These are phyloP conservation scores for Filobasidium floriforme DNA, from an alignment of 768 basidiomycete species.

Conservation along the genomic window DNA sequence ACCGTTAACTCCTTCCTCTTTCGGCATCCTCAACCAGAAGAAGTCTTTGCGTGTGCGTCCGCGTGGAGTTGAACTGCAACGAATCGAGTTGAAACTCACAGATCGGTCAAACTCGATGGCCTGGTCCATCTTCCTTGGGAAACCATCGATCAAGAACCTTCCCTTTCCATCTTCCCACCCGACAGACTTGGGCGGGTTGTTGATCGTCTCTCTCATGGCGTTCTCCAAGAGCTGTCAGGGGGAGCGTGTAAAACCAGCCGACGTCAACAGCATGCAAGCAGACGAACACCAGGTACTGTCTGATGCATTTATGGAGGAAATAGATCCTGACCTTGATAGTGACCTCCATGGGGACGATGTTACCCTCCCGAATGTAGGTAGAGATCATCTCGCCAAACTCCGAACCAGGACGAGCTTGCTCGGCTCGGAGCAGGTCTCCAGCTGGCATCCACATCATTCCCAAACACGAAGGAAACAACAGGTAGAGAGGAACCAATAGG, in stretches of 20 bases:
- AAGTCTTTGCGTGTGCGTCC: too few species aligned
- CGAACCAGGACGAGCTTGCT: slow-evolving; percentile 79
- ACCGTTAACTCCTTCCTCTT: too few species aligned
- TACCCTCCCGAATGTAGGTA: slow-evolving; percentile 80
- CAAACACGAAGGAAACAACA: too few species aligned
- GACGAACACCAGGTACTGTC: too few species aligned
- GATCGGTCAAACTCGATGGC: slow-evolving; percentile 80
- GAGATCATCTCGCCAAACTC: slow-evolving; percentile 75
- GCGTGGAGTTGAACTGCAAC: too few species aligned
- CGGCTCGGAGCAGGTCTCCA: slow-evolving; percentile 93
- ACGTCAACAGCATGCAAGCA: not conserved
- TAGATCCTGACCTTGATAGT: slow-evolving; percentile 67
- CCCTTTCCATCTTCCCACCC: slow-evolving; percentile 63
- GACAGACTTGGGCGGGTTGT: slow-evolving; percentile 18
- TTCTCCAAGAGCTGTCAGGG: slow-evolving; percentile 68
- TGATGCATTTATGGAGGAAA: too few species aligned
- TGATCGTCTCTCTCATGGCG: slow-evolving; percentile 66
- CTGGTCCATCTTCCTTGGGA: slow-evolving; percentile 98
- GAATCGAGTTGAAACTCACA: slow-evolving; percentile 51
- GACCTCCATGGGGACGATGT: slow-evolving; percentile 92
- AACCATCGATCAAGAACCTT: slow-evolving; percentile 92
- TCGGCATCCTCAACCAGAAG: not conserved
- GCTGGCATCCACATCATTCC: slow-evolving; percentile 58
- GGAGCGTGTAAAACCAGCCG: not conserved
- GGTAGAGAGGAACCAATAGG: too few species aligned